Percentiles rank a stretch among this genome's conserved stretches.
Evolutionary conservation across 2,329 filamentous ascomycete genomes (phyloP).

Genomic region (Neopestalotiopsis rosae): DNA sequence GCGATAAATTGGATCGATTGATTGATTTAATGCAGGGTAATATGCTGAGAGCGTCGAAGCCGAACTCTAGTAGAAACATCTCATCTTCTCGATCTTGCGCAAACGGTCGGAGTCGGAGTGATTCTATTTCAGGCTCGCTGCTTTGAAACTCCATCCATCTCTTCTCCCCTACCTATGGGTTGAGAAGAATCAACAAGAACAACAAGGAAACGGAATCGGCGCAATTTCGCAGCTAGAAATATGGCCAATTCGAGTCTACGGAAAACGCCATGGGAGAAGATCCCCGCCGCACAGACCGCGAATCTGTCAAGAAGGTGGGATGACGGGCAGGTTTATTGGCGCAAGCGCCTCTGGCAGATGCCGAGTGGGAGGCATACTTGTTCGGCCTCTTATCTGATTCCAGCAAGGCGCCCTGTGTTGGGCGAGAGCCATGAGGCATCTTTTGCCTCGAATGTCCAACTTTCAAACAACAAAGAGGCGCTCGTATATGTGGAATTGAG

Average conservation of each 20-base stretch:
- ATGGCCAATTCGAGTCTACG: neutral
- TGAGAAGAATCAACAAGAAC: neutral
- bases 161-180: neutral
- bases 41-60: neutral
- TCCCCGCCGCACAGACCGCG: slow-evolving; percentile 9
- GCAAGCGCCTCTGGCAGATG: neutral
- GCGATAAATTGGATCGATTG: no score
- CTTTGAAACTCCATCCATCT: neutral
- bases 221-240: neutral
- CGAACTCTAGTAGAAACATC: neutral
- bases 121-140: neutral
- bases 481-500: neutral
- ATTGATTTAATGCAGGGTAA: no score
- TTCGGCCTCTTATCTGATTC: neutral
- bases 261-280: neutral
- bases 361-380: neutral
- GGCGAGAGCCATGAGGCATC: neutral
- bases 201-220: neutral
- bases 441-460: neutral
- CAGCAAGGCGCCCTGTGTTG: neutral
- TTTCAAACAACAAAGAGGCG: neutral
- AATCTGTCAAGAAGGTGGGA: neutral
- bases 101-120: neutral
- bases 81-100: neutral
- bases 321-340: slow-evolving; percentile 1